Percentiles rank a stretch among this genome's conserved stretches.
These are phyloP conservation scores for Barnettozyma botsteinii DNA, from an alignment of 805 yeast species.

Conservation along the genomic window DNA sequence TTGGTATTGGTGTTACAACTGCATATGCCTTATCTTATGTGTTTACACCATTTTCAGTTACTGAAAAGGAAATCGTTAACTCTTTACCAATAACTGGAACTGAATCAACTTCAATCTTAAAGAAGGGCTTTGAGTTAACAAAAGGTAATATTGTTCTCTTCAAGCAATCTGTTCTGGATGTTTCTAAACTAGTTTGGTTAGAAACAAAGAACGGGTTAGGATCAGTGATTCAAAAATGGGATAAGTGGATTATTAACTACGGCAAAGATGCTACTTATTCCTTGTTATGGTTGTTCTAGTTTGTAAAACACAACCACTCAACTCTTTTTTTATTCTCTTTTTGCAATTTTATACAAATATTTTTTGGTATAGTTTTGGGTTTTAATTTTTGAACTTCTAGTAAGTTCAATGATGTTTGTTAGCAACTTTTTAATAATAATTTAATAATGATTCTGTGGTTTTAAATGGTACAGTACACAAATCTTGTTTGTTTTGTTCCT, in stretches of 20 bases:
- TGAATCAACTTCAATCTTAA: not conserved
- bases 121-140: not conserved
- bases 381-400: too few relatives aligned
- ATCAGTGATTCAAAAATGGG: constrained; percentile 7
- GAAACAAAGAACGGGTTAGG: constrained; percentile 4
- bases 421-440: too few relatives aligned
- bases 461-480: too few relatives aligned
- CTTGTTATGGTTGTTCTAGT: constrained; percentile 15
- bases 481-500: not conserved
- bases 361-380: too few relatives aligned
- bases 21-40: constrained; percentile 11
- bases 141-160: constrained; percentile 4
- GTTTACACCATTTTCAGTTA: not conserved
- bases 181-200: constrained; percentile 11
- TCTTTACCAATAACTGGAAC: not conserved
- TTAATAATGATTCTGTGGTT: too few relatives aligned
- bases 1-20: constrained; percentile 24
- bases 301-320: not conserved
- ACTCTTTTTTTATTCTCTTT: not conserved
- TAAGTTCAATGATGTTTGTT: too few relatives aligned
- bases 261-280: constrained; percentile 9
- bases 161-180: constrained; percentile 6
- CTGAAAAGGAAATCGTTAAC: not conserved
- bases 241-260: constrained; percentile 4
- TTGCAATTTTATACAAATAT: too few relatives aligned